A percentile compares a stretch with the other conserved stretches of the same genome.
Conservation (phyloP, 2,329 filamentous ascomycete species). For the Aspergillus phoenicis region DNA sequence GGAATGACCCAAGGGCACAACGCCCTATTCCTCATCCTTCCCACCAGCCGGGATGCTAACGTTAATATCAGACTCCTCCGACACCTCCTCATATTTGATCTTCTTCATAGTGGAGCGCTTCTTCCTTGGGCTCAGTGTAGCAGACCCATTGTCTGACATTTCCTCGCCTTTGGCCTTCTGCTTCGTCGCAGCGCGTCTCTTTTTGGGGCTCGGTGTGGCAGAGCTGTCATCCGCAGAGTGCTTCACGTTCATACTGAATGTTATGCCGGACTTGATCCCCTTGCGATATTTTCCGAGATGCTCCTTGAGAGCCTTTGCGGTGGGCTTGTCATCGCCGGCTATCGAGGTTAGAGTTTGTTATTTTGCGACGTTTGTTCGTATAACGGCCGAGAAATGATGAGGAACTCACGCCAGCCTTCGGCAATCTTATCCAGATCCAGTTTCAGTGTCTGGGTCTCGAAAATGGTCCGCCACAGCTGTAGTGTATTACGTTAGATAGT, state of each 20-base stretch:
- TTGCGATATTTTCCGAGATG: slow-evolving; percentile 17
- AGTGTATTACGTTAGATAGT: not conserved
- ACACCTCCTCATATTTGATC: not conserved
- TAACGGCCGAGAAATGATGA: no score
- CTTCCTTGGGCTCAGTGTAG: not conserved
- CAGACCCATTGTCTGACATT: not conserved
- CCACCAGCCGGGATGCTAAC: not conserved
- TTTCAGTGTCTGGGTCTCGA: slow-evolving; percentile 16
- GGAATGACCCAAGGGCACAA: no score
- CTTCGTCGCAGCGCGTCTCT: not conserved
- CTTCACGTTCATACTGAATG: slow-evolving; percentile 15
- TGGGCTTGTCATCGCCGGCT: slow-evolving; percentile 19
- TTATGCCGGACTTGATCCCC: slow-evolving; percentile 7
- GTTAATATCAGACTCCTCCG: not conserved
- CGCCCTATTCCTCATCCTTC: no score
- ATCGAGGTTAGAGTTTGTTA: not conserved
- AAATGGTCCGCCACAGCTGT: slow-evolving; percentile 22
- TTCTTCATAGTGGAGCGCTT: not conserved
- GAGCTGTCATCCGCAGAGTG: not conserved
- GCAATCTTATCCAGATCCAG: slow-evolving; percentile 16
- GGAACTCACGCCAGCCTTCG: slow-evolving; percentile 13
- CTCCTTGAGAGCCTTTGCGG: slow-evolving; percentile 18
- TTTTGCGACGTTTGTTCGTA: not conserved
- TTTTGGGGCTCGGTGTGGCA: not conserved
- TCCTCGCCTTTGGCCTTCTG: not conserved